Evolutionary conservation across 2,329 filamentous ascomycete species (phyloP), one percentile per base, ranked within the genome.

Genomic region (Thielaviopsis musarum): DNA sequence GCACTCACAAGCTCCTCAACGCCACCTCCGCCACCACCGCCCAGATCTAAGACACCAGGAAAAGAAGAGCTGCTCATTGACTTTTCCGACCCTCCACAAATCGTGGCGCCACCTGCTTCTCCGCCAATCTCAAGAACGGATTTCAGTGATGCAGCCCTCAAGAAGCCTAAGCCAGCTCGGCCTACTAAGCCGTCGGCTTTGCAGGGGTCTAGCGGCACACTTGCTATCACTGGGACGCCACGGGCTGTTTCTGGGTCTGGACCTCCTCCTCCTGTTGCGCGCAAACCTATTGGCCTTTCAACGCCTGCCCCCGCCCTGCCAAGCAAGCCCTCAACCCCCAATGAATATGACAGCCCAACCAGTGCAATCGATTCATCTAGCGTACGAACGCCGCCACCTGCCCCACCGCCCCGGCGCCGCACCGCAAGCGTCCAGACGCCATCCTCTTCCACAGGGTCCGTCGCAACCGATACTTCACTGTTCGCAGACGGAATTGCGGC

Each of bases 1-100:
- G 19, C 38, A 4, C 52, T 45, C 10, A 54, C 51, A 22, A 30
- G 48, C 24, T 52, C 41, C 22, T 34, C 13, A 13, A 54, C 41
- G 3, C 52, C 56, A 10, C 34, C 60, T 12, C 26, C 28, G 13
- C 57, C 60, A 5, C 59, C 41, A 41, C 56, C 49, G 5, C 54
- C 51, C 26, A 61, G 63, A 52, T 53, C 54, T 69, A 66, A 5
- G 66, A 67, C n/a, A 63, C 66, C 1, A 55, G 67, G 2, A n/a
- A 80, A 79, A 72, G 81, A 79, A 1, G 78, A 76, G 5, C 66
- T 85, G 48, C 26, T 60, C 17, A 84, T 85, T 30, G 81, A 85
- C 66, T 72, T 85, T 38, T 77, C 77, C 0, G 77, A 80, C 15
- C 77, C 81, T 57, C 73, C 24, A 41, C 67, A 68, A 53, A 57